Conservation (phyloP, 306 rosid genomes). For the Quercus parvula region DNA sequence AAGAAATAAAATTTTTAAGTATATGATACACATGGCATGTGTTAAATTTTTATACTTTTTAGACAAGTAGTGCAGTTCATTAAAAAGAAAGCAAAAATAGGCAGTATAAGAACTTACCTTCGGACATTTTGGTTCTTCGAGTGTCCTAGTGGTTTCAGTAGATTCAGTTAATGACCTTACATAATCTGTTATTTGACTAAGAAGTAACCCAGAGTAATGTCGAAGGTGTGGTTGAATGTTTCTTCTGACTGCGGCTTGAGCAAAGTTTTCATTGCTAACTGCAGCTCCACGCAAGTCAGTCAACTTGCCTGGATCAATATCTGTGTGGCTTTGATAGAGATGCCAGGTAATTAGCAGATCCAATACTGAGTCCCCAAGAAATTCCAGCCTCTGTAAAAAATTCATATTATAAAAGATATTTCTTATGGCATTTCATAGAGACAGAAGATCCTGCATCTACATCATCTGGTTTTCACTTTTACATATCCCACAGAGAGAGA, state of each 20-base stretch:
- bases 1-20: background rate
- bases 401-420: constrained; percentile 22
- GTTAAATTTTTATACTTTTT: background rate
- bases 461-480: no score
- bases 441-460: no score
- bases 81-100: background rate
- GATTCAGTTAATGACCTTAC: constrained; percentile 48
- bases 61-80: no score
- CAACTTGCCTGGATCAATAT: constrained; percentile 83
- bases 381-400: constrained; percentile 81
- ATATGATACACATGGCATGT: background rate
- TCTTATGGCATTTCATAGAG: background rate
- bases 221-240: constrained; percentile 70
- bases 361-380: constrained; percentile 88
- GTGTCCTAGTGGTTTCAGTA: constrained; percentile 18
- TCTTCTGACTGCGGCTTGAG: constrained; percentile 73
- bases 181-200: constrained; percentile 68
- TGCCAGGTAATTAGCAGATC: constrained; percentile 88
- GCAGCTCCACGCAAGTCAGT: constrained; percentile 94
- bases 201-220: constrained; percentile 63
- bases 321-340: constrained; percentile 60
- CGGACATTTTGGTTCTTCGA: constrained; percentile 56
- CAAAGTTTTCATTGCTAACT: constrained; percentile 82
- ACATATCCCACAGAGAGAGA: no score
- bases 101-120: constrained; percentile 51